Conservation (phyloP, 2,329 filamentous ascomycete species). For the Diaporthe sp. region DNA sequence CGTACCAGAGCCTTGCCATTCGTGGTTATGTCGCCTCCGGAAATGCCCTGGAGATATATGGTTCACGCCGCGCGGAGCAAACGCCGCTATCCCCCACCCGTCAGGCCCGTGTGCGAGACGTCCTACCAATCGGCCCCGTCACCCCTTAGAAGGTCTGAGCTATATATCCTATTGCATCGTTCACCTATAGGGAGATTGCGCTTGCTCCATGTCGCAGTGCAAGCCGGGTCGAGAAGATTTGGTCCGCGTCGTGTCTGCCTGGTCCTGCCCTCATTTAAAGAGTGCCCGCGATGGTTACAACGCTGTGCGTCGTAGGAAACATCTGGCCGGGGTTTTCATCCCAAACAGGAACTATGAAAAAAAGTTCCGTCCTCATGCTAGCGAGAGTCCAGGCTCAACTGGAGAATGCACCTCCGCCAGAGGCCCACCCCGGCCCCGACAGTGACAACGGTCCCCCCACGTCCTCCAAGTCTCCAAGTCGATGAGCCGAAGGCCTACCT, state of each 20-base stretch:
- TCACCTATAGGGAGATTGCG: neutral
- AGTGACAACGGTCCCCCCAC: constrained; percentile 15
- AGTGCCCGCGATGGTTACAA: neutral
- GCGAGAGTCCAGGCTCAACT: constrained; percentile 7
- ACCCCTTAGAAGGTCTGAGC: neutral
- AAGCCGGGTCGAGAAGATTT: neutral
- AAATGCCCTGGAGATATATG: constrained; percentile 27
- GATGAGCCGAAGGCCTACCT: constrained; percentile 21
- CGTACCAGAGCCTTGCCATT: constrained; percentile 12
- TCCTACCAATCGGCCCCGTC: too few species aligned
- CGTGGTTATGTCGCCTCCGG: constrained; percentile 16
- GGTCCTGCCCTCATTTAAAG: neutral
- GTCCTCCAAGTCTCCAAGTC: constrained; percentile 13
- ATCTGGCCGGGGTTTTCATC: neutral
- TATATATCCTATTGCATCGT: neutral
- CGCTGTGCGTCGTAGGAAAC: neutral
- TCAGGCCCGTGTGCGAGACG: neutral
- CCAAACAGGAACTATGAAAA: neutral
- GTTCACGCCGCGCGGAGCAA: constrained; percentile 7
- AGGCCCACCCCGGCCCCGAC: constrained; percentile 9
- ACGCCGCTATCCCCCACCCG: neutral
- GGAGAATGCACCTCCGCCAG: neutral
- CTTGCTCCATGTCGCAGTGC: neutral
- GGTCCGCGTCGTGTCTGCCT: neutral
- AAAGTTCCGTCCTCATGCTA: constrained; percentile 9